phyloP scores from a whole-genome alignment of 345 rosid genomes.

The Firmiana major region DNA sequence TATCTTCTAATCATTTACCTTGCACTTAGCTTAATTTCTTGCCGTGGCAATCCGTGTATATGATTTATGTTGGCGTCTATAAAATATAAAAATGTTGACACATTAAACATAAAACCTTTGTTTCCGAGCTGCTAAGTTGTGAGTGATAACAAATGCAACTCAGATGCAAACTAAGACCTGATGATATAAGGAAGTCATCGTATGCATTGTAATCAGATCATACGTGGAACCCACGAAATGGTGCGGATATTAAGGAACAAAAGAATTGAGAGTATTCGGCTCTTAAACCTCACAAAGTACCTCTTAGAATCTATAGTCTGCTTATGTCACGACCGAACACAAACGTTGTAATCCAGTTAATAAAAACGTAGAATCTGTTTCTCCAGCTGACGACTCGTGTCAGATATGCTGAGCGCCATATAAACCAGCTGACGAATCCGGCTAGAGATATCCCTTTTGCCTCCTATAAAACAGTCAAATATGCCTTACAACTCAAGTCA shows the following conservation, averaged over 20 bases:
- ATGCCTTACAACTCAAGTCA: constrained; percentile 9
- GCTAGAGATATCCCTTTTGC: constrained; percentile 71
- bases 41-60: too few species aligned
- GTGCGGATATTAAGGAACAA: not conserved
- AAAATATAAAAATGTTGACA: too few species aligned
- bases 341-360: constrained; percentile 85
- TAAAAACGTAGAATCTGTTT: constrained; percentile 80
- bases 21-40: not conserved
- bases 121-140: too few species aligned
- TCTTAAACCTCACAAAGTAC: not conserved
- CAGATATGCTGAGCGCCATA: constrained; percentile 98
- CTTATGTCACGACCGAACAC: constrained; percentile 91
- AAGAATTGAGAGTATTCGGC: not conserved
- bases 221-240: not conserved
- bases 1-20: not conserved
- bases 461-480: constrained; percentile 47
- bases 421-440: constrained; percentile 80
- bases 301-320: constrained; percentile 37
- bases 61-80: too few species aligned
- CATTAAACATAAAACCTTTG: too few species aligned
- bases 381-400: constrained; percentile 96
- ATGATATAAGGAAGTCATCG: not conserved
- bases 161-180: not conserved
- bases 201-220: not conserved
- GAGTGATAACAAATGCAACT: not conserved